Evolutionary conservation across 192 early-diverging fungal genomes (phyloP), one percentile per base, ranked within the genome.

Genomic region (Coemansia erecta): DNA sequence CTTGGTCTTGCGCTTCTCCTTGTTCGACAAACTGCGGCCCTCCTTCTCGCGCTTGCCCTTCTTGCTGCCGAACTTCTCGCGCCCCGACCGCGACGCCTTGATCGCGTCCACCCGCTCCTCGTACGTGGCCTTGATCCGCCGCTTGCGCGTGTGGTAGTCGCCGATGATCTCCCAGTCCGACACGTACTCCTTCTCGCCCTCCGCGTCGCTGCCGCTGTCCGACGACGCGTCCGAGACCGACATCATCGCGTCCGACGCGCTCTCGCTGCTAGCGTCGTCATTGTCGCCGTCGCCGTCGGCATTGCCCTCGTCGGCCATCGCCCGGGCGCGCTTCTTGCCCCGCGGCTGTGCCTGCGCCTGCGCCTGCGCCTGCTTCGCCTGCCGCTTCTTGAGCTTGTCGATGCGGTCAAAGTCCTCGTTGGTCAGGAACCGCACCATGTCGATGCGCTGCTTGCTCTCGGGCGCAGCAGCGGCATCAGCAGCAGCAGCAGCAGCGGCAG

Each of bases 1-100:
- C 86, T 99, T 99, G 60, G 86, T 92, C 72, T 90, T 92, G 62
- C 88, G 61, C 84, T 98, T 99, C 58, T 95, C 93, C 73, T 84
- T 83, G 81, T 98, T 98, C 56, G 96, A 93, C 23, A 88, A 85
- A 26, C 85, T 88, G 50, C 82, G 77, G 51, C 83, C 82, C 41
- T 84, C 83, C 33, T 82, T 70, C 18, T 89, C 85, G 40, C 90
- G 90, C 68, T 92, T 92, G 55, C 90, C 89, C 84, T 93, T 94
- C 54, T 76, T 83, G 28, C 93, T 92, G 26, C 90, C 88, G 73
- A 86, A 98, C 82, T 96, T 93, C 33, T 92, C 85, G 39, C 94
- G 87, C 15, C 91, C 94, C 70, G 97, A 91, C 37, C 97, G 89
- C 42, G 94, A 94, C 14, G 84, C 86, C 70, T 89, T 79, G 66